These are phyloP conservation scores for Rhododendron williamsianum DNA, from an alignment of 148 eudicot genomes.

Conservation along the genomic window DNA sequence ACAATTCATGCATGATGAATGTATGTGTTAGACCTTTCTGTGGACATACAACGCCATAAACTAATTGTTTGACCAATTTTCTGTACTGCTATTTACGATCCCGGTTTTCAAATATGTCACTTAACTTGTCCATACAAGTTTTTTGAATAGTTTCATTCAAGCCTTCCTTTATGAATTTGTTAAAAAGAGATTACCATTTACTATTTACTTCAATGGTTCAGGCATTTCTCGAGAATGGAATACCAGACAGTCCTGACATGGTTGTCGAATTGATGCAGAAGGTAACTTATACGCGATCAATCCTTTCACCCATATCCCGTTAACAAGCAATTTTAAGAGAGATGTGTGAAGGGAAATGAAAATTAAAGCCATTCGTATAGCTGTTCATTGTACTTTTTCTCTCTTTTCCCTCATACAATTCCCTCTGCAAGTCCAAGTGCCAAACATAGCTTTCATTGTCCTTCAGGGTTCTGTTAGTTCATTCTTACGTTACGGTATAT, in stretches of 20 bases:
- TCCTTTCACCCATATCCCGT: neutral
- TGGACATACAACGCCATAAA: neutral
- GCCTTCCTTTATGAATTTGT: neutral
- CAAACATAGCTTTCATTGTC: neutral
- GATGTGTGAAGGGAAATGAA: neutral
- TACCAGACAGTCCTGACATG: slow-evolving; percentile 55
- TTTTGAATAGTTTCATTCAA: neutral
- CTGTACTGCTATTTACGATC: neutral
- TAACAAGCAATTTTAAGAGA: neutral
- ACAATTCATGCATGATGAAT: slow-evolving; percentile 89
- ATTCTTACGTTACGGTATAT: neutral
- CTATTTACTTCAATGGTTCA: slow-evolving; percentile 26
- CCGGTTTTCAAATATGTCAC: neutral
- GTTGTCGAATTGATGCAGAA: slow-evolving; percentile 68
- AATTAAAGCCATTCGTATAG: neutral
- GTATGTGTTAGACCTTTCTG: slow-evolving; percentile 30
- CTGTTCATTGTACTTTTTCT: neutral
- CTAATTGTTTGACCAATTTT: neutral
- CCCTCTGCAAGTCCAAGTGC: neutral
- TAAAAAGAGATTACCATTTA: neutral
- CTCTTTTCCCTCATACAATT: neutral
- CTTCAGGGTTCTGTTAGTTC: neutral
- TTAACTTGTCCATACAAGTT: neutral
- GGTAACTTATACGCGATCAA: slow-evolving; percentile 25
- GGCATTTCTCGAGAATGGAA: slow-evolving; percentile 74